Conservation (phyloP, 2,329 filamentous ascomycete species). For the Phoma sp. region DNA sequence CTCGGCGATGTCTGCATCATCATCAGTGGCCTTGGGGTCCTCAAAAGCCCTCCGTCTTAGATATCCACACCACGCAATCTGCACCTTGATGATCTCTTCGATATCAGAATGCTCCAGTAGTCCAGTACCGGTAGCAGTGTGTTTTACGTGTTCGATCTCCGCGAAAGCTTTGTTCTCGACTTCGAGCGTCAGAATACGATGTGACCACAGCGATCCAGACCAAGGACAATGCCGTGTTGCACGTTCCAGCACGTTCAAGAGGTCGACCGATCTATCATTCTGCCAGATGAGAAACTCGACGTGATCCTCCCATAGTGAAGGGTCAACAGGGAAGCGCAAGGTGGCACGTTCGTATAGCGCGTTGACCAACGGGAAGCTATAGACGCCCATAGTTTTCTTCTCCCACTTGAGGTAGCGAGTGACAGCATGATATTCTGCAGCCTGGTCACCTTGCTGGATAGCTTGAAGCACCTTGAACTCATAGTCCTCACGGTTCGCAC, state of each 20-base stretch:
- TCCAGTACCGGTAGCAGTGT: constrained; percentile 85
- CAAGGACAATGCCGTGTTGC: constrained; percentile 91
- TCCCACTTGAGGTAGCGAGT: constrained; percentile 87
- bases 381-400: constrained; percentile 63
- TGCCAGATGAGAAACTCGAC: constrained; percentile 71
- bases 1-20: constrained; percentile 82
- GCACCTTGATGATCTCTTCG: constrained; percentile 86
- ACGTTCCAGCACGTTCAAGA: constrained; percentile 76
- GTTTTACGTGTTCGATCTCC: constrained; percentile 88
- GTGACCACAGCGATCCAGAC: constrained; percentile 89
- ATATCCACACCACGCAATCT: constrained; percentile 93
- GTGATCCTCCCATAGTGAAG: constrained; percentile 82
- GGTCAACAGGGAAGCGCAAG: constrained; percentile 73
- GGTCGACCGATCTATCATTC: constrained; percentile 51
- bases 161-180: constrained; percentile 76
- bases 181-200: constrained; percentile 85
- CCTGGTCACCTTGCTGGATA: constrained; percentile 60
- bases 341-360: constrained; percentile 80
- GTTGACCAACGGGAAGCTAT: constrained; percentile 60
- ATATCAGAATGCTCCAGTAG: constrained; percentile 85
- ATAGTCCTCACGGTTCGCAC: constrained; percentile 68
- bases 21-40: constrained; percentile 73
- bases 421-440: constrained; percentile 61
- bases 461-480: constrained; percentile 71
- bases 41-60: constrained; percentile 84